Conservation (phyloP, 2,329 filamentous ascomycete species). For the Aspergillus puulaauensis region DNA sequence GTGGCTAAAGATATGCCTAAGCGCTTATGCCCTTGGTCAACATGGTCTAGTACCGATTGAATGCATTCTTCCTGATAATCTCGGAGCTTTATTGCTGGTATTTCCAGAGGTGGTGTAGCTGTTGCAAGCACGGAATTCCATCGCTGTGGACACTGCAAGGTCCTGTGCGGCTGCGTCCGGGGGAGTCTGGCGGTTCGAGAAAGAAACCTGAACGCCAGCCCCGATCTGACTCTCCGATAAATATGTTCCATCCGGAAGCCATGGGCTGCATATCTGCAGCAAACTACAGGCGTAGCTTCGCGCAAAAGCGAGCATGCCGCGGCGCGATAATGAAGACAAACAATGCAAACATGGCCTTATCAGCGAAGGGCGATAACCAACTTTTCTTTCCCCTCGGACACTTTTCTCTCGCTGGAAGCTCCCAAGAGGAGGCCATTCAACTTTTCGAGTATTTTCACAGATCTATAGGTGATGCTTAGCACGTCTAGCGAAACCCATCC, state of each 20-base stretch:
- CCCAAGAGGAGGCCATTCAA: neutral
- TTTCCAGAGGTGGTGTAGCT: conserved; percentile 16
- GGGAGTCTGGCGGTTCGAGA: conserved; percentile 10
- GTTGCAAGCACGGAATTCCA: conserved; percentile 24
- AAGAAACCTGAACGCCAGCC: conserved; percentile 19
- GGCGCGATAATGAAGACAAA: conserved; percentile 26
- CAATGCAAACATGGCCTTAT: conserved; percentile 39
- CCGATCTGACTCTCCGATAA: conserved; percentile 23
- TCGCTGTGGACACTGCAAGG: conserved; percentile 24
- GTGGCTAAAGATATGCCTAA: conserved; percentile 85
- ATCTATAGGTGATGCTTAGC: conserved; percentile 25
- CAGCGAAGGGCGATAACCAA: conserved; percentile 12
- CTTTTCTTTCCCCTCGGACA: neutral
- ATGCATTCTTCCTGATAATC: conserved; percentile 93
- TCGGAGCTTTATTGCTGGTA: conserved; percentile 61
- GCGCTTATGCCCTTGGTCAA: conserved; percentile 71
- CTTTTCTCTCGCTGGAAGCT: neutral
- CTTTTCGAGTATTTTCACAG: neutral
- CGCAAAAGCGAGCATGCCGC: neutral
- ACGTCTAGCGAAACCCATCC: conserved; percentile 16
- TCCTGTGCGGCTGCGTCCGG: conserved; percentile 25
- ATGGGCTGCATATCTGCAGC: conserved; percentile 5
- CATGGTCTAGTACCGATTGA: conserved; percentile 69
- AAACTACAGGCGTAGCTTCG: neutral
- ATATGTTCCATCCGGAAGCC: conserved; percentile 31